Conservation (phyloP, 768 basidiomycete genomes). For the Podaxis sp. region DNA sequence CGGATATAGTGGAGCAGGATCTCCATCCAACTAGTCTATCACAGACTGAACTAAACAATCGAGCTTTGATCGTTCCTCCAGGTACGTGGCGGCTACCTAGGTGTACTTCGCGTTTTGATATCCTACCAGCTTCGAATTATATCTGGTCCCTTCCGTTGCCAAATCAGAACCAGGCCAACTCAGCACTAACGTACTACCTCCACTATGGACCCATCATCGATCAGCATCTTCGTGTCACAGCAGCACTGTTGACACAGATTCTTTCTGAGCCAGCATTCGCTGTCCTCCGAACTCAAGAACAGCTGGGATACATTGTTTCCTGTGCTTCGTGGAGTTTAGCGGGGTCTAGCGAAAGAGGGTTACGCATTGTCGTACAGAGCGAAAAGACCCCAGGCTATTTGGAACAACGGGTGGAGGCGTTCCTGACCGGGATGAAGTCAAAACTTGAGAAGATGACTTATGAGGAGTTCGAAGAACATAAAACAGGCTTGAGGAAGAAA, state of each 20-base stretch:
- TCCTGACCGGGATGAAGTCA: slow-evolving; percentile 71
- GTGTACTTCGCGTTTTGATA: slow-evolving; percentile 2
- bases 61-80: slow-evolving; percentile 63
- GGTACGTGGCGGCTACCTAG: slow-evolving; percentile 38
- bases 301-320: slow-evolving; percentile 90
- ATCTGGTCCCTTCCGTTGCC: slow-evolving; percentile 65
- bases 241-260: slow-evolving; percentile 77
- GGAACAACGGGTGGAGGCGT: slow-evolving; percentile 86
- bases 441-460: slow-evolving; percentile 66
- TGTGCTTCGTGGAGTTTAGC: slow-evolving; percentile 53
- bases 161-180: slow-evolving; percentile 87
- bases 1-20: slow-evolving; percentile 67
- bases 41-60: slow-evolving; percentile 51
- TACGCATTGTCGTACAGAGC: slow-evolving; percentile 86
- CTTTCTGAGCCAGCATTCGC: slow-evolving; percentile 92
- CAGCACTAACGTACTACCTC: slow-evolving; percentile 80
- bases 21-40: slow-evolving; percentile 56
- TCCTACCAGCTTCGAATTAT: slow-evolving; percentile 61
- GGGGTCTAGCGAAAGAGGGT: slow-evolving; percentile 70
- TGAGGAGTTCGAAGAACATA: slow-evolving; percentile 78
- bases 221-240: slow-evolving; percentile 59
- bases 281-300: slow-evolving; percentile 88
- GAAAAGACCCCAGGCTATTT: slow-evolving; percentile 78
- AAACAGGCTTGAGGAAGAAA: slow-evolving; percentile 70
- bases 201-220: slow-evolving; percentile 73